Evolutionary conservation across 768 basidiomycete genomes (phyloP), one percentile per base, ranked within the genome.

Genomic region (Suillus discolor): DNA sequence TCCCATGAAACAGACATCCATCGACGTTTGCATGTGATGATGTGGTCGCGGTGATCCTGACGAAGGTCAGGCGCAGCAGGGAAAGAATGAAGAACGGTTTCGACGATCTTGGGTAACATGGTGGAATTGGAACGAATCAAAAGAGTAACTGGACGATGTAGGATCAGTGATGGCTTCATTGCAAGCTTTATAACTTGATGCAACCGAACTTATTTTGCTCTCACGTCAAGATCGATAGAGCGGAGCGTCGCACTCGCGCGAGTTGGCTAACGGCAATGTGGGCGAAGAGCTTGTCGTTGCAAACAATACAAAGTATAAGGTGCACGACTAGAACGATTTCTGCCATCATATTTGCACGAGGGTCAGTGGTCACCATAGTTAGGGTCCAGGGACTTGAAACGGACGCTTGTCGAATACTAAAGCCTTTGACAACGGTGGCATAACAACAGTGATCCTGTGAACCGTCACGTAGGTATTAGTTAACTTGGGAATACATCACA

Each of bases 371-470:
- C 53, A 11, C 31, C 28, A 54, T 54, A 57, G n/a, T 11, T 23
- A 11, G 8, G 31, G 31, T 6, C 31, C 31, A 31, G 31, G 57
- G 25, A 41, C 25, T 25, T 57, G 41, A 41, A 41, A 20, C 5
- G 39, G 31, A 34, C 11, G 54, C 3, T 59, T 39, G 11, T 42
- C 25, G 25, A 42, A 28, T 11, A 41, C 16, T 28, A 41, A 28
- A 38, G 20, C 23, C 23, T 28, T 59, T 16, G 23, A 39, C 38
- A 25, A 59, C 11, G 25, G 57, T 25, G 25, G 39, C 57, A 60
- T 60, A 42, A 60, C 57, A 28, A 60, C 57, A 12, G 38, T 41
- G 23, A 38, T 28, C 39, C 36, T 60, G 59, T 60, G 39, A 60
- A 60, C 38, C 15, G 38, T 31, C 31, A 31, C 6, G 31, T 31